Percentiles rank a stretch among this genome's conserved stretches.
These are phyloP conservation scores for Austroboletus rostrupii DNA, from an alignment of 1,284 basidiomycete genomes.

Conservation along the genomic window DNA sequence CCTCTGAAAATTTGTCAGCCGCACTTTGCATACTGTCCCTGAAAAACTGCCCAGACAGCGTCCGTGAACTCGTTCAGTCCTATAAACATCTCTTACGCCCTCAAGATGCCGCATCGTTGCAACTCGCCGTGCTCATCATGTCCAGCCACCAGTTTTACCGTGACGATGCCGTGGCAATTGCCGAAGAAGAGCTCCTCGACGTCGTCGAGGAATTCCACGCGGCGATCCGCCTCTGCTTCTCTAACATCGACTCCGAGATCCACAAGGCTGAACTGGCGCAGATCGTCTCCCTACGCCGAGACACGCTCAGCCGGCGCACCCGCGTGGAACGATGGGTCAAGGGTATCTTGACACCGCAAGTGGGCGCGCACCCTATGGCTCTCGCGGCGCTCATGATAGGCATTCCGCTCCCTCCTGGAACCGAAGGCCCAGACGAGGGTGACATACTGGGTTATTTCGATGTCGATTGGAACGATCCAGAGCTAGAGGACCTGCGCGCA, in stretches of 20 bases:
- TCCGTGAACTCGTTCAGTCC: constrained; percentile 41
- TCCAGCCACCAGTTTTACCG: constrained; percentile 29
- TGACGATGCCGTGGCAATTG: constrained; percentile 36
- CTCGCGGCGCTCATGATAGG: constrained; percentile 70
- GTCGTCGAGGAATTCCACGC: constrained; percentile 39
- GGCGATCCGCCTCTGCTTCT: constrained; percentile 43
- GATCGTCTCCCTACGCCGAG: constrained; percentile 42
- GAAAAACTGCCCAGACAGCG: constrained; percentile 31
- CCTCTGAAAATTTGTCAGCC: constrained; percentile 48
- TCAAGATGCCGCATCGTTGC: constrained; percentile 45
- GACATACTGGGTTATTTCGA: constrained; percentile 51
- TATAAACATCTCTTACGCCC: constrained; percentile 55
- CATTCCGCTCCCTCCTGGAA: constrained; percentile 43
- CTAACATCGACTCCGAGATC: constrained; percentile 39
- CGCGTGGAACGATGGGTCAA: constrained; percentile 55
- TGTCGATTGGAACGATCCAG: constrained; percentile 49
- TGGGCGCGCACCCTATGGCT: constrained; percentile 46
- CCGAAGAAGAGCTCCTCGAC: constrained; percentile 51
- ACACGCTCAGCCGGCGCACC: constrained; percentile 36
- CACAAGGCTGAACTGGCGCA: constrained; percentile 40
- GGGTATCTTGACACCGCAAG: constrained; percentile 39
- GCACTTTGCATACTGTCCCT: constrained; percentile 49
- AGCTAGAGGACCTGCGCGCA: constrained; percentile 55
- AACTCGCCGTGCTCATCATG: constrained; percentile 41
- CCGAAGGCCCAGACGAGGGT: constrained; percentile 28